phyloP scores from a whole-genome alignment of 495 filamentous ascomycete species.

The Collariella sp. region DNA sequence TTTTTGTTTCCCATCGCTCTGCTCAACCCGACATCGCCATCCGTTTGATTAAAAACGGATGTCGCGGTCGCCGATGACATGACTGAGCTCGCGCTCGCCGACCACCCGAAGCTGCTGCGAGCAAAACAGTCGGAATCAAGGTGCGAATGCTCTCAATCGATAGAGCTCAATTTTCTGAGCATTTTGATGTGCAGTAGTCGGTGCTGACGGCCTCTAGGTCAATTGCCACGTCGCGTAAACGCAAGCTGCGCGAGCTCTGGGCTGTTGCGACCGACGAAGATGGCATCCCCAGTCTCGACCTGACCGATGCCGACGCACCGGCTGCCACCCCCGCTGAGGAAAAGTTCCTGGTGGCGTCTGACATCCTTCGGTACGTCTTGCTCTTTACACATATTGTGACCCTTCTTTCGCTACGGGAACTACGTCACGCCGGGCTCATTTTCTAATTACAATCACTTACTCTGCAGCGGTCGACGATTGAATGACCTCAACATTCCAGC shows the following conservation, averaged over 20 bases:
- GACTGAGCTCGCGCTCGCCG: slow-evolving; percentile 49
- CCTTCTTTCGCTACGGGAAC: slow-evolving; percentile 14
- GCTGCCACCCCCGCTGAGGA: slow-evolving; percentile 46
- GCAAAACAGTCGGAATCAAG: slow-evolving; percentile 44
- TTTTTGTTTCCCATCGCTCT: slow-evolving; percentile 25
- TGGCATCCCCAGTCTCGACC: slow-evolving; percentile 36
- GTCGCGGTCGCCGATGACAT: slow-evolving; percentile 49
- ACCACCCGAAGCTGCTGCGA: slow-evolving; percentile 47
- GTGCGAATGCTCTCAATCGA: slow-evolving; percentile 33
- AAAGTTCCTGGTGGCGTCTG: slow-evolving; percentile 64
- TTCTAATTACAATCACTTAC: slow-evolving; percentile 1
- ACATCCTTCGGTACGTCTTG: slow-evolving; percentile 63
- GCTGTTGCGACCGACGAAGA: slow-evolving; percentile 45
- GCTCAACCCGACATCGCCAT: slow-evolving; percentile 30
- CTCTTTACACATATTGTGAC: slow-evolving; percentile 2
- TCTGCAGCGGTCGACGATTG: slow-evolving; percentile 58
- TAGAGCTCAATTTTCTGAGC: slow-evolving; percentile 38
- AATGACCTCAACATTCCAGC: slow-evolving; percentile 62
- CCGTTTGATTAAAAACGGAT: slow-evolving; percentile 52
- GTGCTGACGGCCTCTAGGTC: slow-evolving; percentile 48
- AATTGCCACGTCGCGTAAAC: slow-evolving; percentile 69
- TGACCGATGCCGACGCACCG: slow-evolving; percentile 38
- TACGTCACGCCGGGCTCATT: slow-evolving; percentile 10
- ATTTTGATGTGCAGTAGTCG: slow-evolving; percentile 31
- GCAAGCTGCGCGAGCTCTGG: slow-evolving; percentile 76